These are phyloP conservation scores for Bruguiera sexangula DNA, from an alignment of 345 rosid genomes.

Conservation along the genomic window DNA sequence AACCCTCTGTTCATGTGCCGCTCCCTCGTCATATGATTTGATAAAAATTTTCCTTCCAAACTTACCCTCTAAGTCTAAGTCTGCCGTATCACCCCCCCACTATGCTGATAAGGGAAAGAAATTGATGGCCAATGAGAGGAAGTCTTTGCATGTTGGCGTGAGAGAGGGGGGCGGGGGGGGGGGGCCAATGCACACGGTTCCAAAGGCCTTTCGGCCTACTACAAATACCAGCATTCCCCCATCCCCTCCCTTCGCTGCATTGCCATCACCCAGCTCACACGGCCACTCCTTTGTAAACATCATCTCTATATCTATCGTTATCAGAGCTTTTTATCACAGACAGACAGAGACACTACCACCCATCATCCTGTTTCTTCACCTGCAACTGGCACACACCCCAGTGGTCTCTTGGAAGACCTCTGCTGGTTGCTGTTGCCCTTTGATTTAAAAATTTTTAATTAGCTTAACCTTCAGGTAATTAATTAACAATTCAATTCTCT, in stretches of 20 bases:
- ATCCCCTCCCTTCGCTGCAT: constrained; percentile 23
- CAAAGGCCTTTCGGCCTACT: constrained; percentile 33
- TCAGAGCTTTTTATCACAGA: too few relatives aligned
- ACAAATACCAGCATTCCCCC: constrained; percentile 39
- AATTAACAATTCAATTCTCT: background rate
- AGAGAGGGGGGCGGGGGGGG: constrained; percentile 42
- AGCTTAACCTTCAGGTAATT: background rate
- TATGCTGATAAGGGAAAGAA: constrained; percentile 23
- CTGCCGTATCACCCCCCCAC: too few relatives aligned
- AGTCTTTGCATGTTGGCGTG: constrained; percentile 40
- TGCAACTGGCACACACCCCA: constrained; percentile 42
- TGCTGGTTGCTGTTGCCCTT: constrained; percentile 39
- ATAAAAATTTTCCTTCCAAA: too few relatives aligned
- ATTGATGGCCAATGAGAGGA: constrained; percentile 22
- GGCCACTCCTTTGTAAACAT: background rate
- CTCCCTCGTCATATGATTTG: too few relatives aligned
- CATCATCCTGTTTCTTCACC: background rate
- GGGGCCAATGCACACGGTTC: constrained; percentile 71
- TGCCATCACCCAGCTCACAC: constrained; percentile 25
- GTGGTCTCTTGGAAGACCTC: constrained; percentile 42
- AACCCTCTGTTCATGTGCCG: too few relatives aligned
- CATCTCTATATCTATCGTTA: background rate
- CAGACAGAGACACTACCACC: too few relatives aligned
- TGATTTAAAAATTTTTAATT: background rate
- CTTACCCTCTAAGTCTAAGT: too few relatives aligned